Conservation (phyloP, 2,329 filamentous ascomycete species). For the Paraphoma sp. region DNA sequence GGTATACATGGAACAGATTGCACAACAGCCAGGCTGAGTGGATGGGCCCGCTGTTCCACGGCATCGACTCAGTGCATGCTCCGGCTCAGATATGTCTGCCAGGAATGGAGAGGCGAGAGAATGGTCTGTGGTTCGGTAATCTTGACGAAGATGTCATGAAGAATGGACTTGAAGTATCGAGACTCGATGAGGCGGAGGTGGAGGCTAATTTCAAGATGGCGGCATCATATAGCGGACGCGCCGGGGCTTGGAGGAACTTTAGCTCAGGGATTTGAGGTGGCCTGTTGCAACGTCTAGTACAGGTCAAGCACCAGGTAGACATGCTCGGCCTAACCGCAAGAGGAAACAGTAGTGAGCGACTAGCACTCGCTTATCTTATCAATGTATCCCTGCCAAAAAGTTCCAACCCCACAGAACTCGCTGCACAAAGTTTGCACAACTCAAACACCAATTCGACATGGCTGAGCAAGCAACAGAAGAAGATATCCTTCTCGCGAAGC, state of each 20-base stretch:
- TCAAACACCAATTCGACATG: constrained; percentile 28
- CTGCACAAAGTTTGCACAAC: constrained; percentile 17
- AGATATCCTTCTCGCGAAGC: constrained; percentile 45
- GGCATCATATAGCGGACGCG: too few species aligned
- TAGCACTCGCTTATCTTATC: constrained; percentile 20
- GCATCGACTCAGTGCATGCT: not conserved
- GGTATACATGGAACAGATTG: not conserved
- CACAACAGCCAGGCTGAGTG: not conserved
- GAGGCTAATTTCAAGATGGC: too few species aligned
- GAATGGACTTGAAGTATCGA: too few species aligned
- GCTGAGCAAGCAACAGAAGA: constrained; percentile 43
- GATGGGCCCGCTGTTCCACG: not conserved
- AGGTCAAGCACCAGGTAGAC: not conserved
- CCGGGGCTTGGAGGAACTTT: too few species aligned
- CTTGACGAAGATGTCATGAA: not conserved
- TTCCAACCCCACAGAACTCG: constrained; percentile 9
- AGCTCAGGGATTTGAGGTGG: too few species aligned
- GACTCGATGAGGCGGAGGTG: too few species aligned
- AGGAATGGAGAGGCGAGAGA: not conserved
- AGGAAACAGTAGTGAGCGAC: constrained; percentile 4
- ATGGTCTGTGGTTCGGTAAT: not conserved
- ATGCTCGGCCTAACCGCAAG: not conserved
- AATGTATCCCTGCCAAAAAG: constrained; percentile 14
- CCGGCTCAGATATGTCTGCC: not conserved
- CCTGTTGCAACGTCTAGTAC: too few species aligned